phyloP scores from a whole-genome alignment of 2,329 filamentous ascomycete genomes.

The Eutypella sp. region DNA sequence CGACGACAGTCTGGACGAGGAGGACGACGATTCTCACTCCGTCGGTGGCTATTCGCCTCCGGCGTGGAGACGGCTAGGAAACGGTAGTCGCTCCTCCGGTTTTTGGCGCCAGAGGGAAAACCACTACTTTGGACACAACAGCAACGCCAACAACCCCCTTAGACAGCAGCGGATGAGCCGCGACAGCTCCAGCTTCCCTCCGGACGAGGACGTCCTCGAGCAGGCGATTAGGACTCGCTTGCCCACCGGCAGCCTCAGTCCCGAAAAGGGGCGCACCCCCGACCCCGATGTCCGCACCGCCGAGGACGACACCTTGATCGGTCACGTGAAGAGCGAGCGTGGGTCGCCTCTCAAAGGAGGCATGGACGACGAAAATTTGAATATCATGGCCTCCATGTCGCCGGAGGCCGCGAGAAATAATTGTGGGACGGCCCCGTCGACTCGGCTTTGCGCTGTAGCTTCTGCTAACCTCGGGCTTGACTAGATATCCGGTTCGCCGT shows the following conservation, averaged over 20 bases:
- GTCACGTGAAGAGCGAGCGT: slow-evolving; percentile 26
- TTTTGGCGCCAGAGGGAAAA: slow-evolving; percentile 58
- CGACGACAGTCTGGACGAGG: slow-evolving; percentile 37
- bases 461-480: slow-evolving; percentile 15
- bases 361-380: slow-evolving; percentile 15
- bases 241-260: slow-evolving; percentile 51
- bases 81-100: slow-evolving; percentile 52
- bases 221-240: slow-evolving; percentile 50
- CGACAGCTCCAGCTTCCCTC: slow-evolving; percentile 13
- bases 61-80: slow-evolving; percentile 56
- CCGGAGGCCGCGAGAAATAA: slow-evolving; percentile 39
- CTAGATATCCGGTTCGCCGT: slow-evolving; percentile 87
- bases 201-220: slow-evolving; percentile 40
- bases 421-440: slow-evolving; percentile 35
- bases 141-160: slow-evolving; percentile 22
- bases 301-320: slow-evolving; percentile 34
- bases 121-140: slow-evolving; percentile 35
- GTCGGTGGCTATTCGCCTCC: slow-evolving; percentile 56
- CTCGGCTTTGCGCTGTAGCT: too few relatives aligned
- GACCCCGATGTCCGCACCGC: slow-evolving; percentile 30
- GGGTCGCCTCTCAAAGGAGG: slow-evolving; percentile 18
- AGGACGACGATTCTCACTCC: slow-evolving; percentile 31
- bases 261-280: slow-evolving; percentile 48
- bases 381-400: slow-evolving; percentile 24
- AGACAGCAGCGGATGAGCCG: slow-evolving; percentile 5